Conservation (phyloP, 106 monocot genomes). For the Chionographis japonica region DNA sequence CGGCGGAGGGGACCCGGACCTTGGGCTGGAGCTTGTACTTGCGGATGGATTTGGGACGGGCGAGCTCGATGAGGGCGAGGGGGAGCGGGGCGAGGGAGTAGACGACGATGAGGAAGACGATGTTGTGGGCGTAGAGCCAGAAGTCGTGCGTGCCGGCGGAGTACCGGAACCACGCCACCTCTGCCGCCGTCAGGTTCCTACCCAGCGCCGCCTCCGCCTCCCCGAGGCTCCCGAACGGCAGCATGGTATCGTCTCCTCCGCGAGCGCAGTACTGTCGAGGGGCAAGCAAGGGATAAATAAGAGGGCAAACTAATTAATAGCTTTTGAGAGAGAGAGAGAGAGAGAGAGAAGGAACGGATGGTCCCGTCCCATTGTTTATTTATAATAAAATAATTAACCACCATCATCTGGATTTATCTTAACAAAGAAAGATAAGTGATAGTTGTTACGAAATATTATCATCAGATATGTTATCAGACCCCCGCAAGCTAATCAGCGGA, state of each 20-base stretch:
- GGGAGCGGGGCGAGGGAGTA: constrained; percentile 17
- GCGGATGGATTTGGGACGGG: not conserved
- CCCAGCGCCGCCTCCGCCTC: constrained; percentile 16
- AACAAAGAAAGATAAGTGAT: too few relatives aligned
- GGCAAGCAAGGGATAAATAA: too few relatives aligned
- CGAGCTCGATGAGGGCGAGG: constrained; percentile 8
- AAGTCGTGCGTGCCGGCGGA: constrained; percentile 8
- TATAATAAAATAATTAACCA: too few relatives aligned
- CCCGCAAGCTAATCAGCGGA: too few relatives aligned
- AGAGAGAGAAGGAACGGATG: too few relatives aligned
- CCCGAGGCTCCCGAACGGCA: constrained; percentile 6
- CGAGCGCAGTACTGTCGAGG: too few relatives aligned
- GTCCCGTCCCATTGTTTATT: too few relatives aligned
- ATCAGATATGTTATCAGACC: too few relatives aligned
- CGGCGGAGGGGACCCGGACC: not conserved
- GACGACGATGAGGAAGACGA: constrained; percentile 16
- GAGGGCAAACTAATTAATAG: too few relatives aligned
- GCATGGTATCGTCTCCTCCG: not conserved
- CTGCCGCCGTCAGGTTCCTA: constrained; percentile 5
- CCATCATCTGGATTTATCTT: too few relatives aligned
- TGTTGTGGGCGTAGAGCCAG: constrained; percentile 22
- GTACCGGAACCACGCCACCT: constrained; percentile 13
- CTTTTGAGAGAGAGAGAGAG: too few relatives aligned
- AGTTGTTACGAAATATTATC: too few relatives aligned
- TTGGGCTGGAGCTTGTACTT: constrained; percentile 20